phyloP scores from a whole-genome alignment of 106 monocot genomes.

The Dioscorea zingiberensis region DNA sequence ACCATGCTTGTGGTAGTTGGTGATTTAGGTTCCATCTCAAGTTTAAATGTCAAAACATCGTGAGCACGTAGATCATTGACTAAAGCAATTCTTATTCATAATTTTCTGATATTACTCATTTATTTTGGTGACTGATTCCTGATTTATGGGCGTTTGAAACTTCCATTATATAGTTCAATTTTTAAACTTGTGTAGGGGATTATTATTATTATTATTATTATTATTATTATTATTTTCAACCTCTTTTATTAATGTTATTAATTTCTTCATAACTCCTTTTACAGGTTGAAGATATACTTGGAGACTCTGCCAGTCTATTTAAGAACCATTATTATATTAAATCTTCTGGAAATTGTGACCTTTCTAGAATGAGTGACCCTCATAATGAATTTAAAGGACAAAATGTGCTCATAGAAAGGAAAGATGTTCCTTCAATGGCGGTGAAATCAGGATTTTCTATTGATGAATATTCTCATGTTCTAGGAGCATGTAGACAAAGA shows the following conservation, averaged over 20 bases:
- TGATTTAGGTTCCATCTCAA: no score
- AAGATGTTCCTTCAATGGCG: conserved; percentile 42
- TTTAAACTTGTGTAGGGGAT: no score
- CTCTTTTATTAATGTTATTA: background rate
- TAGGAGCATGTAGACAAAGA: conserved; percentile 49
- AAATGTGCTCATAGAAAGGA: conserved; percentile 78
- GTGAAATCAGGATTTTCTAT: conserved; percentile 51
- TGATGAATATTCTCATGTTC: conserved; percentile 61
- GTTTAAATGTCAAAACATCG: no score
- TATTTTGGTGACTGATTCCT: no score
- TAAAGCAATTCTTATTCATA: no score
- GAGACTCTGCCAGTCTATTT: conserved; percentile 57
- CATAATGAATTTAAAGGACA: conserved; percentile 78
- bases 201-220: no score
- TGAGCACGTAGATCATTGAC: no score
- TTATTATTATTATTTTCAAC: no score
- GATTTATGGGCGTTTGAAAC: no score
- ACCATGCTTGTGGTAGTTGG: no score
- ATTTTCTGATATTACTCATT: no score
- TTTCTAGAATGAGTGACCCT: conserved; percentile 91
- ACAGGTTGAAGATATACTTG: conserved; percentile 71
- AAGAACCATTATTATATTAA: conserved; percentile 94
- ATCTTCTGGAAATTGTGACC: conserved; percentile 87
- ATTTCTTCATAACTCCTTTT: conserved; percentile 2
- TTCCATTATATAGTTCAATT: no score